A percentile compares a stretch with the other conserved stretches of the same genome.
These are phyloP conservation scores for Geranium incanum DNA, from an alignment of 441 rosid species.

Conservation along the genomic window DNA sequence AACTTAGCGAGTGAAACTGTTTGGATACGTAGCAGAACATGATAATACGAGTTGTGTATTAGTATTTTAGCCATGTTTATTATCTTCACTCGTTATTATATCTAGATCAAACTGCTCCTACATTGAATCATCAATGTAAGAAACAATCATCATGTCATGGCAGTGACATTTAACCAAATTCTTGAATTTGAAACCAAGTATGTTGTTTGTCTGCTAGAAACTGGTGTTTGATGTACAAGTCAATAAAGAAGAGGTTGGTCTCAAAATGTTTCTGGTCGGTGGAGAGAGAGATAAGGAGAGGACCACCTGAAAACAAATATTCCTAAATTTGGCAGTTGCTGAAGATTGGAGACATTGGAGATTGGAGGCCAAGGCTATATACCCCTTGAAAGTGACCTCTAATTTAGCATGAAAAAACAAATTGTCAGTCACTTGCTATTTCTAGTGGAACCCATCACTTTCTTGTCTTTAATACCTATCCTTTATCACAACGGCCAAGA, in stretches of 20 bases:
- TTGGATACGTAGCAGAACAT: neutral
- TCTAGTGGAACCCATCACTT: neutral
- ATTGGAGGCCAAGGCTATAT: too few relatives aligned
- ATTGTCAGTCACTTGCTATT: neutral
- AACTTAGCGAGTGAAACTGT: neutral
- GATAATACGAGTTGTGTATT: neutral
- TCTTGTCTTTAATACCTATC: neutral
- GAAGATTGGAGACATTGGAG: neutral
- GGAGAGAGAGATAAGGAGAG: neutral
- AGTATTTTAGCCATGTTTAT: neutral
- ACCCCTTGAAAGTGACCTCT: too few relatives aligned
- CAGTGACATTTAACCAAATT: neutral
- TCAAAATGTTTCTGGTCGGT: neutral
- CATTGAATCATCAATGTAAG: neutral
- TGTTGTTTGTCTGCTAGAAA: neutral
- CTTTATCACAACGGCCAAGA: too few relatives aligned
- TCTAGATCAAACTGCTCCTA: neutral
- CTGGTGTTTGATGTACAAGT: neutral
- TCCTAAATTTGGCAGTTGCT: neutral
- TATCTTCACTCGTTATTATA: neutral
- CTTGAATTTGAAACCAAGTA: neutral
- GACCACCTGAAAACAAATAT: conserved; percentile 4
- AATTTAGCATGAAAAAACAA: too few relatives aligned
- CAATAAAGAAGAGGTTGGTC: neutral
- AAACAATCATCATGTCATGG: too few relatives aligned